Percentiles rank a stretch among this genome's conserved stretches.
Conservation (phyloP, 2,329 filamentous ascomycete genomes). For the Penicillium sp. region DNA sequence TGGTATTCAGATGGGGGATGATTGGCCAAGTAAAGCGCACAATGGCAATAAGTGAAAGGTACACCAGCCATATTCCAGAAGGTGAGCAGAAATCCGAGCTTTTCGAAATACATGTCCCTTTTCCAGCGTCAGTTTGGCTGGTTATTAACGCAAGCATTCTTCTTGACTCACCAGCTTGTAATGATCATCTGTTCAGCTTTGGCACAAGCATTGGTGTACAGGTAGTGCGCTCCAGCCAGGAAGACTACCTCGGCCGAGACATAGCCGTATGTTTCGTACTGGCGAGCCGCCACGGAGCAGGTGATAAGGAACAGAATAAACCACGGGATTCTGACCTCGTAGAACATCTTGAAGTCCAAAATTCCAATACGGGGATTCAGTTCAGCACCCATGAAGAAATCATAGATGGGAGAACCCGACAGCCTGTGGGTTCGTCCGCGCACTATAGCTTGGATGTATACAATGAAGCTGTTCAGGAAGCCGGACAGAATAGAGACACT, state of each 20-base stretch:
- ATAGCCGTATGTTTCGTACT: conserved; percentile 79
- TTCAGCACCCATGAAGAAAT: conserved; percentile 88
- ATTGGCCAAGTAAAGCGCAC: no score
- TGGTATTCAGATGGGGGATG: no score
- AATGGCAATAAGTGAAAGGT: conserved; percentile 57
- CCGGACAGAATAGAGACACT: conserved; percentile 89
- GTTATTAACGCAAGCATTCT: no score
- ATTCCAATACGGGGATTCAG: conserved; percentile 77
- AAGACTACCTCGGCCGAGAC: conserved; percentile 80
- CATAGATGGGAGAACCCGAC: conserved; percentile 76
- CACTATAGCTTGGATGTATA: conserved; percentile 76
- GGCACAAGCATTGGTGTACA: conserved; percentile 86
- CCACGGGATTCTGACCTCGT: conserved; percentile 88
- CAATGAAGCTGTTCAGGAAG: conserved; percentile 73
- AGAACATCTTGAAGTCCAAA: conserved; percentile 92
- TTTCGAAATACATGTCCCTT: conserved; percentile 90
- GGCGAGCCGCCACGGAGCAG: conserved; percentile 63
- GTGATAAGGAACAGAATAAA: conserved; percentile 77
- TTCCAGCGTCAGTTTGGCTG: not conserved
- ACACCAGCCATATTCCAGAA: conserved; percentile 96
- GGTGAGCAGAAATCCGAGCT: conserved; percentile 94
- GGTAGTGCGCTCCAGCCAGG: conserved; percentile 79
- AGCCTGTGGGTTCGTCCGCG: conserved; percentile 85
- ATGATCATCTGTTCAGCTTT: conserved; percentile 89
- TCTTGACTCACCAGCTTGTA: conserved; percentile 62